Evolutionary conservation across 306 rosid species (phyloP).

Genomic region (Lablab purpureus): DNA sequence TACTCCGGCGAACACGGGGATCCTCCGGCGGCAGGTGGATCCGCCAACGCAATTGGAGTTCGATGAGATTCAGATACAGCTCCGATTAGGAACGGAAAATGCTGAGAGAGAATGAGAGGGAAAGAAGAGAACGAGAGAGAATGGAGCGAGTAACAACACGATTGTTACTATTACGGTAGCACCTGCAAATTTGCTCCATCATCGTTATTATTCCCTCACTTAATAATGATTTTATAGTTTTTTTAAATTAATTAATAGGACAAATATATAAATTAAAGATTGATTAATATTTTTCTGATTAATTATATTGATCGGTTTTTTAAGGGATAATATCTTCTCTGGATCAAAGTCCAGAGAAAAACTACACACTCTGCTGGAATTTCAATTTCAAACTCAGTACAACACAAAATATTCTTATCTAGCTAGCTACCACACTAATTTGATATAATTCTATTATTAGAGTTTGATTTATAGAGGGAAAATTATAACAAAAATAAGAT

Average conservation of each 20-base stretch:
- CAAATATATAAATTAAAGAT: neutral
- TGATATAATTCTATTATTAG: neutral
- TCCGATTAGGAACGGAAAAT: neutral
- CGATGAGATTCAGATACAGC: constrained; percentile 10
- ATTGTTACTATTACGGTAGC: neutral
- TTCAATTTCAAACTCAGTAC: neutral
- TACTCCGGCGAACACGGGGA: constrained; percentile 30
- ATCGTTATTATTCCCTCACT: neutral
- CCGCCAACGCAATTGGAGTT: neutral
- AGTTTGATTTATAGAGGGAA: neutral
- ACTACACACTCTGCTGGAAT: neutral
- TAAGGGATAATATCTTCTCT: too few relatives aligned
- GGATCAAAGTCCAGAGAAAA: neutral
- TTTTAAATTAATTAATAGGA: neutral
- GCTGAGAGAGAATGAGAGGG: neutral
- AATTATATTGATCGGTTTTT: neutral
- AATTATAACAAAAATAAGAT: too few relatives aligned
- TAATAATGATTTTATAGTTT: neutral
- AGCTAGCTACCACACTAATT: neutral
- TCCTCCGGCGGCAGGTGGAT: constrained; percentile 37
- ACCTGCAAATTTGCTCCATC: neutral
- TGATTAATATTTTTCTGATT: neutral
- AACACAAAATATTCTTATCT: neutral
- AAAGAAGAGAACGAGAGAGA: neutral
- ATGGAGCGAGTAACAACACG: neutral